Evolutionary conservation across 805 yeast species (phyloP).

Genomic region (Blastobotrys mokoenaii): DNA sequence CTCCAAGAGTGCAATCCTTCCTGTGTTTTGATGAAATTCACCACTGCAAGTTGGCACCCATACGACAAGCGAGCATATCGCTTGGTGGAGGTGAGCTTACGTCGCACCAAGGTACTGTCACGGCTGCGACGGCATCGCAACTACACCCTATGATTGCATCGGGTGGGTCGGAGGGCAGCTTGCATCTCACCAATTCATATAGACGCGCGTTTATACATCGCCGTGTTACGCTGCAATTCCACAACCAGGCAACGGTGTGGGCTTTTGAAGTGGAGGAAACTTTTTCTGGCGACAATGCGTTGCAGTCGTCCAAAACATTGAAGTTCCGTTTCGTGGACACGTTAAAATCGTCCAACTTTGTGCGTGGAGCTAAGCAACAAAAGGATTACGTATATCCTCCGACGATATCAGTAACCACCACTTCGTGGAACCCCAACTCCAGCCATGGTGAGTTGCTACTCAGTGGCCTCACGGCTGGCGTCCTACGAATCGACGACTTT

Average conservation of each 20-base stretch:
- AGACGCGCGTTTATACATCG: slow-evolving; percentile 19
- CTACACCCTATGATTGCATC: slow-evolving; percentile 40
- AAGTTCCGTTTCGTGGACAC: no score
- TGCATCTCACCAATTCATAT: slow-evolving; percentile 34
- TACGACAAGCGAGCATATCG: slow-evolving; percentile 26
- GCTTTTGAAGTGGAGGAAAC: no score
- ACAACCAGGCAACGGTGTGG: no score
- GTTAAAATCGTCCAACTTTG: no score
- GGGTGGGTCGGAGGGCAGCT: slow-evolving; percentile 44
- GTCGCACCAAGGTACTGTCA: slow-evolving; percentile 35
- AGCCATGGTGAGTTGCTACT: no score
- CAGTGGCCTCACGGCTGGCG: slow-evolving; percentile 25
- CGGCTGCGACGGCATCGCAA: slow-evolving; percentile 33
- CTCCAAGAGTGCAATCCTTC: slow-evolving; percentile 26
- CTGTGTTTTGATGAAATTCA: slow-evolving; percentile 36
- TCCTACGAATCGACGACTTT: slow-evolving; percentile 34
- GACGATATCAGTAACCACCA: no score
- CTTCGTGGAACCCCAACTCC: no score
- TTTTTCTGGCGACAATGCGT: no score
- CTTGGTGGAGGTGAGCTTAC: slow-evolving; percentile 30
- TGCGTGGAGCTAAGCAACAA: no score
- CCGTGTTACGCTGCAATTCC: no score
- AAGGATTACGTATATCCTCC: no score
- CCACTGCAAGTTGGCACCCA: slow-evolving; percentile 30
- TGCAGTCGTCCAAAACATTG: no score